Percentiles rank a stretch among this genome's conserved stretches.
These are phyloP conservation scores for Fraxinus sp. DNA, from an alignment of 305 asterid genomes.

Conservation along the genomic window DNA sequence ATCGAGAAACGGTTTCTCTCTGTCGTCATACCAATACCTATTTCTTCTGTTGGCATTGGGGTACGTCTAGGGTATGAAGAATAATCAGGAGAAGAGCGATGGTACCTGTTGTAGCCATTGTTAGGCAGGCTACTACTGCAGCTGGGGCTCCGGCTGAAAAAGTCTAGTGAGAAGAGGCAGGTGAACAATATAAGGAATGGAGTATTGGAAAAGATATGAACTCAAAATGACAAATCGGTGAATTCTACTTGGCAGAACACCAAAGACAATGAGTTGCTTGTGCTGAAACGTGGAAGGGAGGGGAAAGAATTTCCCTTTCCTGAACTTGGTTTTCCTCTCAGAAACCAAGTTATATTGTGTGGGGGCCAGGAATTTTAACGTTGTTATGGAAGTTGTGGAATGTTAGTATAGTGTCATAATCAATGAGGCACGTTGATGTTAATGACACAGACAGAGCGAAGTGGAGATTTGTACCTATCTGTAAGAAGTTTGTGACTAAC, in stretches of 20 bases:
- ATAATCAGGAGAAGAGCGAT: slow-evolving; percentile 70
- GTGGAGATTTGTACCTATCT: background rate
- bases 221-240: background rate
- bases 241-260: background rate
- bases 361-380: background rate
- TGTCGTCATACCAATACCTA: slow-evolving; percentile 24
- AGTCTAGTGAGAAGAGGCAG: background rate
- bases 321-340: background rate
- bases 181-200: background rate
- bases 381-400: background rate
- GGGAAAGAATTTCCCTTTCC: background rate
- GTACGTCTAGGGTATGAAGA: slow-evolving; percentile 42
- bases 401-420: background rate
- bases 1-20: slow-evolving; percentile 51
- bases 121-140: background rate
- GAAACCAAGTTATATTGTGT: background rate
- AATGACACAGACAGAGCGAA: background rate
- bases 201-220: background rate
- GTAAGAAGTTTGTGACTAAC: background rate
- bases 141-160: background rate
- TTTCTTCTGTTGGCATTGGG: slow-evolving; percentile 36
- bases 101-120: slow-evolving; percentile 35
- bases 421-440: background rate
- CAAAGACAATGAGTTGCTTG: background rate
- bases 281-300: background rate